Conservation (phyloP, 352 stramenopile species). For the Globisporangium perplexum region DNA sequence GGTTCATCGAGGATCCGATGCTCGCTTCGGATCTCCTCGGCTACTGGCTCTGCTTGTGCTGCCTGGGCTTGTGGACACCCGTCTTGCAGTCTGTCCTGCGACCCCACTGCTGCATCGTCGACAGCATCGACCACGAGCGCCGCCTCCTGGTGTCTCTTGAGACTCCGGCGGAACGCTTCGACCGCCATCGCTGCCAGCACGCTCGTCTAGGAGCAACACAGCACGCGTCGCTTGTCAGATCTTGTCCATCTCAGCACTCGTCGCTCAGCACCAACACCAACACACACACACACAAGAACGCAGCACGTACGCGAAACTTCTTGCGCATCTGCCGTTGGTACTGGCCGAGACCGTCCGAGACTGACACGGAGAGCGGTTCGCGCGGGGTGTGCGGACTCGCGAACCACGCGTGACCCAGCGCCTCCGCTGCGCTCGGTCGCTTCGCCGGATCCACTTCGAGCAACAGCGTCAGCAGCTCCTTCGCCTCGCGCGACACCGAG, state of each 20-base stretch:
- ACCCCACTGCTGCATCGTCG: not conserved
- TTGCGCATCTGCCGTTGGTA: conserved; percentile 58
- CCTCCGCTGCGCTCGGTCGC: conserved; percentile 26
- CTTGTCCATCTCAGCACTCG: not conserved
- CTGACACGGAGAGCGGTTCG: conserved; percentile 37
- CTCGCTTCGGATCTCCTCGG: not conserved
- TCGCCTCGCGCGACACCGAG: conserved; percentile 42
- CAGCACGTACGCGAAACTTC: conserved; percentile 48
- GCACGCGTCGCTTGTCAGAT: not conserved
- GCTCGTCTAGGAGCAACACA: conserved; percentile 27
- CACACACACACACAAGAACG: not conserved
- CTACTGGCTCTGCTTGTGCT: not conserved
- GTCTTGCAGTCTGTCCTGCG: not conserved
- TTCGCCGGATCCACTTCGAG: conserved; percentile 24
- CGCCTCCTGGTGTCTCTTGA: conserved; percentile 25
- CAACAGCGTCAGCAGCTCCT: conserved; percentile 33
- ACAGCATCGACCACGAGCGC: not conserved
- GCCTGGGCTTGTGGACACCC: not conserved
- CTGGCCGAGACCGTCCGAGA: conserved; percentile 38
- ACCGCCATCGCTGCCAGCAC: conserved; percentile 56
- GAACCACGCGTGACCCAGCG: conserved; percentile 49
- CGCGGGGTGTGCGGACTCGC: conserved; percentile 33
- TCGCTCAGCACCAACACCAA: not conserved
- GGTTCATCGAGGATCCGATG: not conserved
- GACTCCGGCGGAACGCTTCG: conserved; percentile 39